Percentiles rank a stretch among this genome's conserved stretches.
These are phyloP conservation scores for Arabidopsis hybrid DNA, from an alignment of 441 rosid species.

Conservation along the genomic window DNA sequence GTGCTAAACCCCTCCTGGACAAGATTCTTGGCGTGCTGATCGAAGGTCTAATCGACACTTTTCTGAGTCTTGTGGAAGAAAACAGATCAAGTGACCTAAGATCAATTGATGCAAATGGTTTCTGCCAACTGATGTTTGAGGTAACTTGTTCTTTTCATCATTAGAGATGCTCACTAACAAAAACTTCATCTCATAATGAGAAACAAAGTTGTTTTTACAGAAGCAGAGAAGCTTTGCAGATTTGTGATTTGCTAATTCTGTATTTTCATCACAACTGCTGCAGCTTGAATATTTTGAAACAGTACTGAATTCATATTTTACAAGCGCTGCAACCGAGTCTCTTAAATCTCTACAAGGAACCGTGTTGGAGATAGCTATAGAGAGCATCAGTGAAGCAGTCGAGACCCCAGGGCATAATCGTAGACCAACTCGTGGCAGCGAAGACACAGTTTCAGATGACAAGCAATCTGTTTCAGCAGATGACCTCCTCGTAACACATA, in stretches of 20 bases:
- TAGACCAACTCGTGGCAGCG: conserved; percentile 93
- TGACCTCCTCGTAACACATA: conserved; percentile 78
- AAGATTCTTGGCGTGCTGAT: conserved; percentile 95
- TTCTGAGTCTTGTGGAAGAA: conserved; percentile 82
- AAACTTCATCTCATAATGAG: not conserved
- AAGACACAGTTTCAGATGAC: conserved; percentile 85
- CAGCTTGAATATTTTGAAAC: conserved; percentile 99
- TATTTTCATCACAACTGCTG: conserved; percentile 41
- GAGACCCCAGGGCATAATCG: conserved; percentile 81
- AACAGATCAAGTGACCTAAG: conserved; percentile 66
- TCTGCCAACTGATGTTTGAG: conserved; percentile 99
- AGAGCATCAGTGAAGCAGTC: conserved; percentile 65
- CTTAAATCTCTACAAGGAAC: conserved; percentile 86
- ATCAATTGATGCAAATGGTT: conserved; percentile 89
- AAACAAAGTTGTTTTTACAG: not conserved
- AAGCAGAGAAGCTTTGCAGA: conserved; percentile 18
- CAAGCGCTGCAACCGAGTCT: conserved; percentile 83
- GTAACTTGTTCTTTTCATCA: conserved; percentile 49
- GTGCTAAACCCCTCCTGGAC: conserved; percentile 93
- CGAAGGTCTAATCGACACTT: conserved; percentile 94
- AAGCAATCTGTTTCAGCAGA: conserved; percentile 86
- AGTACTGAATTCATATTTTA: conserved; percentile 79
- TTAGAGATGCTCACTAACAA: conserved; percentile 18
- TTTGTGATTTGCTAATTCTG: conserved; percentile 28
- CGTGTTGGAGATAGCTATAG: conserved; percentile 86